Evolutionary conservation across 1,284 basidiomycete species (phyloP).

Genomic region (Ustilago shanxiensis): DNA sequence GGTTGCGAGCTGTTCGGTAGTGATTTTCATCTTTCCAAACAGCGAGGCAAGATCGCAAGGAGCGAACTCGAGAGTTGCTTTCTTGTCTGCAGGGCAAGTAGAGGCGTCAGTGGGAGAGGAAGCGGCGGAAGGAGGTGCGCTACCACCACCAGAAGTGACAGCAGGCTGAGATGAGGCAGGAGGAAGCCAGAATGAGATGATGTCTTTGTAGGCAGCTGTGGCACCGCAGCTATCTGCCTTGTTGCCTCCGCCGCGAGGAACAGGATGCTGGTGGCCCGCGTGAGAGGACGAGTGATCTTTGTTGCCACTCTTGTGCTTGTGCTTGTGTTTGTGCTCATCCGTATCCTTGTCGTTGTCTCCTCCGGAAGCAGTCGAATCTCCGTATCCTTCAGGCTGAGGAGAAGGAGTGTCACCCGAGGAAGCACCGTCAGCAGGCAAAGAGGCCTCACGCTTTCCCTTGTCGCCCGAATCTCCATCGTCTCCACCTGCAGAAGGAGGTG

Average conservation of each 20-base stretch:
- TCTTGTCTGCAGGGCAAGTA: slow-evolving; percentile 15
- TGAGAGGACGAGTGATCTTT: background rate
- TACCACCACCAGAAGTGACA: slow-evolving; percentile 20
- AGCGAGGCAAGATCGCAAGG: slow-evolving; percentile 33
- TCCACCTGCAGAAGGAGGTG: too few relatives aligned
- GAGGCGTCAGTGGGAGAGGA: background rate
- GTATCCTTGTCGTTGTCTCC: too few relatives aligned
- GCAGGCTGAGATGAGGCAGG: background rate
- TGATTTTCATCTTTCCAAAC: slow-evolving; percentile 29
- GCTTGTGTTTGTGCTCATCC: background rate
- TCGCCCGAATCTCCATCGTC: too few relatives aligned
- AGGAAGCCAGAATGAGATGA: slow-evolving; percentile 27
- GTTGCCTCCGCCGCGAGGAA: background rate
- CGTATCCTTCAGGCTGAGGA: background rate
- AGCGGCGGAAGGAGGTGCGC: background rate
- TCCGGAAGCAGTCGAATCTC: background rate
- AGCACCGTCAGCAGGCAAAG: slow-evolving; percentile 3
- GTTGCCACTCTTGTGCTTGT: background rate
- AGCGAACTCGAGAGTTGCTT: slow-evolving; percentile 19
- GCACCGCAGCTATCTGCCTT: slow-evolving; percentile 13
- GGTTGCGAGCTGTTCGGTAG: slow-evolving; percentile 23
- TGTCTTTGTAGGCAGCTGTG: slow-evolving; percentile 16
- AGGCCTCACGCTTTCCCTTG: background rate
- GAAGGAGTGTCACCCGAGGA: slow-evolving; percentile 2
- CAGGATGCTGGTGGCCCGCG: too few relatives aligned